Conservation (phyloP, 2,329 filamentous ascomycete species). For the Ciborinia camelliae region DNA sequence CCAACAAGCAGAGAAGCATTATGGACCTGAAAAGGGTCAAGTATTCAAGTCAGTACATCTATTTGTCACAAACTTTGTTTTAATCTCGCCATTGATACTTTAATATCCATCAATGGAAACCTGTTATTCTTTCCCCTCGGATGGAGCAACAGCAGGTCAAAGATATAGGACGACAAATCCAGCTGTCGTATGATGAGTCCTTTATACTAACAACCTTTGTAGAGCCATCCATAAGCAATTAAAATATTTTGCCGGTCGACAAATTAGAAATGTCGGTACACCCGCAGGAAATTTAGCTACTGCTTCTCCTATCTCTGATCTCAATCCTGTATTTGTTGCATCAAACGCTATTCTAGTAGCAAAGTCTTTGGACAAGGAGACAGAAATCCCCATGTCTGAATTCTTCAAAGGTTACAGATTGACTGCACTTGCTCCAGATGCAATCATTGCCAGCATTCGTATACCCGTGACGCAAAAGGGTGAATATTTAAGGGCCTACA, state of each 20-base stretch:
- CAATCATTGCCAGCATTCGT: slow-evolving; percentile 81
- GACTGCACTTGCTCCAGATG: slow-evolving; percentile 76
- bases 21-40: slow-evolving; percentile 62
- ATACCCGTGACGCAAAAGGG: slow-evolving; percentile 76
- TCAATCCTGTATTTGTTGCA: slow-evolving; percentile 91
- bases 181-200: not conserved
- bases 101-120: not conserved
- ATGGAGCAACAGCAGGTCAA: not conserved
- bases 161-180: not conserved
- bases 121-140: not conserved
- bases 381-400: slow-evolving; percentile 82
- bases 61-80: not conserved
- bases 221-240: slow-evolving; percentile 88
- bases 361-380: slow-evolving; percentile 69
- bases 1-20: slow-evolving; percentile 72
- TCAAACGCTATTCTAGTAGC: slow-evolving; percentile 79
- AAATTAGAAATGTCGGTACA: slow-evolving; percentile 97
- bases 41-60: slow-evolving; percentile 57
- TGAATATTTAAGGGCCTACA: slow-evolving; percentile 87
- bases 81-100: not conserved
- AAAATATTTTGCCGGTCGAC: slow-evolving; percentile 88
- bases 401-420: slow-evolving; percentile 92
- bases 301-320: slow-evolving; percentile 91
- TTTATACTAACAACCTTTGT: not conserved
- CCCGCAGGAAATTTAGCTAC: slow-evolving; percentile 93